A percentile compares a stretch with the other conserved stretches of the same genome.
These are phyloP conservation scores for Fusarium sarcochroum DNA, from an alignment of 2,329 filamentous ascomycete species.

Conservation along the genomic window DNA sequence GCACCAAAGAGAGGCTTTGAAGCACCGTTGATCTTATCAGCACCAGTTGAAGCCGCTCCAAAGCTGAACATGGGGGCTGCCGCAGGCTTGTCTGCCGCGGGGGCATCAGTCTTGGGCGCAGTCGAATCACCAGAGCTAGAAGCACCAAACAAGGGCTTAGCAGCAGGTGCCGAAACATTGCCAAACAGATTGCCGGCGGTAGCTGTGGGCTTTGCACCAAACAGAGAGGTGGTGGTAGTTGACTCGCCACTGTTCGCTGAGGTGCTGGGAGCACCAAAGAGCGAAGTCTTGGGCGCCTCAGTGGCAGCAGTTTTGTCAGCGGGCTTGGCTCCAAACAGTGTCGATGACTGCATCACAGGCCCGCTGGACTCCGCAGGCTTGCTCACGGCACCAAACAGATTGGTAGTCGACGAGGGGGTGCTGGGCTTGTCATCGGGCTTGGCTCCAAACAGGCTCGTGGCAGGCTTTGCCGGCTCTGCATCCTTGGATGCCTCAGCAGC, in stretches of 20 bases:
- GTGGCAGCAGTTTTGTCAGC: conserved; percentile 45
- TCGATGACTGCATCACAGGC: conserved; percentile 49
- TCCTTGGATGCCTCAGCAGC: conserved; percentile 49
- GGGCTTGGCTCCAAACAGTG: conserved; percentile 55
- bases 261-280: conserved; percentile 51
- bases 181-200: conserved; percentile 53
- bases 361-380: conserved; percentile 52
- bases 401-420: conserved; percentile 44
- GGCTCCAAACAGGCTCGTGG: conserved; percentile 55
- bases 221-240: conserved; percentile 38
- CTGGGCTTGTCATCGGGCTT: conserved; percentile 52
- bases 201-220: conserved; percentile 47
- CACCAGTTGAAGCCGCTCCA: conserved; percentile 44
- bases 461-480: conserved; percentile 47
- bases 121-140: conserved; percentile 30
- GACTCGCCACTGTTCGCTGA: conserved; percentile 28
- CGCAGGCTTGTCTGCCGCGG: conserved; percentile 39
- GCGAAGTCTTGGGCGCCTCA: conserved; percentile 43
- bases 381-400: conserved; percentile 56
- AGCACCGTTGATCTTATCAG: conserved; percentile 49
- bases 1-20: conserved; percentile 57
- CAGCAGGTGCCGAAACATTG: conserved; percentile 38
- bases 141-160: conserved; percentile 52
- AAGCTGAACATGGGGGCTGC: conserved; percentile 55
- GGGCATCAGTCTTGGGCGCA: conserved; percentile 43